Percentiles rank a stretch among this genome's conserved stretches.
phyloP scores from a whole-genome alignment of 2,329 filamentous ascomycete species.

The Colletotrichum sansevieriae region DNA sequence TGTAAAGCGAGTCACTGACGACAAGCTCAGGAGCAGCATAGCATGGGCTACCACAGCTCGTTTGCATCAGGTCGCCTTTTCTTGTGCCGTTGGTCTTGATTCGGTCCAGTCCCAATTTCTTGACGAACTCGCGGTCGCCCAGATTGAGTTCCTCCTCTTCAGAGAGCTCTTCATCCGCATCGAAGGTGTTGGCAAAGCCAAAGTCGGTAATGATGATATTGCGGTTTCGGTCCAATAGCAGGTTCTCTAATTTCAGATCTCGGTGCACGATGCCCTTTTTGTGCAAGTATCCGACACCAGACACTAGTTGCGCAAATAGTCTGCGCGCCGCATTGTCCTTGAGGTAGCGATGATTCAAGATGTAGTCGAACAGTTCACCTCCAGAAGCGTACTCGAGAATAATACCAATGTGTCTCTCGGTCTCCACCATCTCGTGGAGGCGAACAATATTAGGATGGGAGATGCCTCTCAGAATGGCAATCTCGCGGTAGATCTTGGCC shows the following conservation, averaged over 20 bases:
- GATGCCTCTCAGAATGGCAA: slow-evolving; percentile 87
- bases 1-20: slow-evolving; percentile 97
- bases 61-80: slow-evolving; percentile 97
- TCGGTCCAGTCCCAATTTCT: slow-evolving; percentile 86
- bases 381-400: slow-evolving; percentile 98
- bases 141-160: slow-evolving; percentile 93
- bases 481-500: slow-evolving; percentile 97
- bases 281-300: slow-evolving; percentile 96
- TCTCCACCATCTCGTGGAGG: slow-evolving; percentile 98
- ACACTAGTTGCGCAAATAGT: slow-evolving; percentile 94
- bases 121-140: slow-evolving; percentile 88
- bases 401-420: slow-evolving; percentile 96
- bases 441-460: slow-evolving; percentile 97
- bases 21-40: slow-evolving; percentile 98
- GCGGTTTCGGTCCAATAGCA: slow-evolving; percentile 93
- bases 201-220: slow-evolving; percentile 99
- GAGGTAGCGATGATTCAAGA: slow-evolving; percentile 94
- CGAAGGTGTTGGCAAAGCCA: slow-evolving; percentile 98
- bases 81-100: slow-evolving; percentile 80
- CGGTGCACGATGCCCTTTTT: slow-evolving; percentile 99
- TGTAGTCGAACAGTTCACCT: slow-evolving; percentile 98
- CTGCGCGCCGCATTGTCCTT: slow-evolving; percentile 93
- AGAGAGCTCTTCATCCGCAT: slow-evolving; percentile 85
- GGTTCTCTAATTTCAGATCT: slow-evolving; percentile 95
- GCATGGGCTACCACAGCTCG: slow-evolving; percentile 97